Evolutionary conservation across 306 rosid species (phyloP), one percentile per base, ranked within the genome.

Genomic region (Oxytropis ochrocephala): DNA sequence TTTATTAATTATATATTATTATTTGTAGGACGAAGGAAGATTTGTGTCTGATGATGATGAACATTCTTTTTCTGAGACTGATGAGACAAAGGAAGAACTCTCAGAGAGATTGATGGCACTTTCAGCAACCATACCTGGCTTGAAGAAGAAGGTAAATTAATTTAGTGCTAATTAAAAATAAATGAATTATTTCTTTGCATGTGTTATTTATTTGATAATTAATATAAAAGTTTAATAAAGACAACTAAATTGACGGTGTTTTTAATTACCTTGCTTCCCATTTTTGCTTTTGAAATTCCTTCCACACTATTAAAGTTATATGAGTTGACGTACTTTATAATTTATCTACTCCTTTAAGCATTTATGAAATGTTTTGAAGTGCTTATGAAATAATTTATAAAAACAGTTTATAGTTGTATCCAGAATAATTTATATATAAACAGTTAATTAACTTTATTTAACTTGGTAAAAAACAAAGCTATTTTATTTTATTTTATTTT

Each of bases 61-160:
- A 0, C 29, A 36, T 17, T 71, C 13, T 3, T 58, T 18, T 69
- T 6, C 30, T 43, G 46, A 43, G 8, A n/a, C 21, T 5, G 42
- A 19, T 8, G 63, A 49, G 27, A 70, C 24, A 33, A 46, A 30
- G 6, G 14, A 5, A 1, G 69, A 71, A 30, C 56, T 78, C 2
- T 11, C 13, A 0, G 54, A 75, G 64, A 75, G 24, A 19, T 64
- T 80, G 48, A 49, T 57, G 21, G 71, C 75, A 57, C 84, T 80
- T 36, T 66, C 75, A 17, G 71, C 75, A 13, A 36, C 72, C 49
- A 80, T 80, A 3, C 82, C 82, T 7, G 72, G 75, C 32, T 70
- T 58, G 8, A 51, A 80, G 51, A 69, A 66, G 77, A 24, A 24
- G 29, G 29, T 44, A 13, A 32, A n/a, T 18, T 50, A 11, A 19